A percentile compares a stretch with the other conserved stretches of the same genome.
These are phyloP conservation scores for Mortierella sp. DNA, from an alignment of 371 early-diverging fungal genomes.

Conservation along the genomic window DNA sequence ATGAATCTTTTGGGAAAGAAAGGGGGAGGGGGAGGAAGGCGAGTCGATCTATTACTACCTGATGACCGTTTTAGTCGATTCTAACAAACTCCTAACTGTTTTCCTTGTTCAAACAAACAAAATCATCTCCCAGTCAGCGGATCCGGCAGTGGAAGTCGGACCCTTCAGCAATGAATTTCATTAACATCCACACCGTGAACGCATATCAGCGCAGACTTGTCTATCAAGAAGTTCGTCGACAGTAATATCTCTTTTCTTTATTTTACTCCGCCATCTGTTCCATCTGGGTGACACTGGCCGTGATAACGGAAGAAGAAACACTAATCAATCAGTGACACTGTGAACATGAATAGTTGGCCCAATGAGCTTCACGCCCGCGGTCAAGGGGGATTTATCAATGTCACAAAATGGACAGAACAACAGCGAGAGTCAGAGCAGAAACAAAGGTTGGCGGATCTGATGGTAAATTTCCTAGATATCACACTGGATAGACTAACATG, in stretches of 20 bases:
- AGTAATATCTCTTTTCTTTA: slow-evolving; percentile 33
- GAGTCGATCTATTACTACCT: not conserved
- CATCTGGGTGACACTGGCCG: too few relatives aligned
- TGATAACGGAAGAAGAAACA: too few relatives aligned
- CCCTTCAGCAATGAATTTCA: slow-evolving; percentile 48
- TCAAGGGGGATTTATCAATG: slow-evolving; percentile 5
- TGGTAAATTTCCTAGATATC: slow-evolving; percentile 19
- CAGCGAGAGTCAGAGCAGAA: slow-evolving; percentile 13
- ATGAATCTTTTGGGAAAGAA: too few relatives aligned
- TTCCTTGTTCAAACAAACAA: not conserved
- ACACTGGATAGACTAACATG: too few relatives aligned
- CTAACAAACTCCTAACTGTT: not conserved
- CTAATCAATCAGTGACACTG: too few relatives aligned
- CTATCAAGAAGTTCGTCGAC: slow-evolving; percentile 75
- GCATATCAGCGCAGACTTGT: slow-evolving; percentile 72
- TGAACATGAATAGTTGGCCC: slow-evolving; percentile 1
- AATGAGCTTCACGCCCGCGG: slow-evolving; percentile 22
- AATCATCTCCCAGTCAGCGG: slow-evolving; percentile 34
- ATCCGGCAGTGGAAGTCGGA: slow-evolving; percentile 61
- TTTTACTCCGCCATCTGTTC: not conserved
- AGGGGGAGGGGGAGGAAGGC: too few relatives aligned
- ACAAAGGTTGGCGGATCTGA: slow-evolving; percentile 60
- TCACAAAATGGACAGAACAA: slow-evolving; percentile 20
- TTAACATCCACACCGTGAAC: slow-evolving; percentile 62
- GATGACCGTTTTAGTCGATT: too few relatives aligned